Evolutionary conservation across 805 yeast species (phyloP), one percentile per base, ranked within the genome.

Genomic region (Jamesozyma spencerorum): DNA sequence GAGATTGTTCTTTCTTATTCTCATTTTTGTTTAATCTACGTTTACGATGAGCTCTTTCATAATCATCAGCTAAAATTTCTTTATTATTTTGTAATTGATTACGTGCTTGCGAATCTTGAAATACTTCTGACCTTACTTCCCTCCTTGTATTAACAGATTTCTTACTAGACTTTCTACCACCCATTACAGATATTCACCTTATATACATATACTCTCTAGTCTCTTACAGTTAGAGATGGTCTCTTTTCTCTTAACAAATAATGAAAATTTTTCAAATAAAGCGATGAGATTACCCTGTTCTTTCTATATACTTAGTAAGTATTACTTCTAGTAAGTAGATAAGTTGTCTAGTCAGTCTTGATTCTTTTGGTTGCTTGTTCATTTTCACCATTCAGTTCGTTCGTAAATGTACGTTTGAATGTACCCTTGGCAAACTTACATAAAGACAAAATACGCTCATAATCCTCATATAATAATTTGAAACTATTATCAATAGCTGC

Each of bases 401-500:
- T 8, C 10, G 20, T 14, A 17, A n/a, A 29, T 5, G 10, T n/a
- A 12, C 37, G 31, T 12, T 24, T 15, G 26, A 22, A 22, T 7
- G 26, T 22, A 2, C 14, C 24, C 20, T 40, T 17, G 8, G 8
- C 8, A 29, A 28, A 33, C 13, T 29, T 33, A 14, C 42, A 39
- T n/a, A 22, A 7, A 11, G 28, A 4, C 3, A 47, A 13, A 12
- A 85, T 74, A 34, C 88, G 63, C 39, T 62, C 57, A 57, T 87
- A 90, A 50, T 85, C 95, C 36, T 75, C 80, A 41, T 75, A 78
- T 39, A 88, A 64, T 26, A 79, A 64, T 46, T 72, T 72, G 50
- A 77, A 85, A 0, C 95, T 90, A 10, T 79, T 77, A 39, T 84
- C 85, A 30, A 86, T 66, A 51, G 84, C 84, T 50, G 81, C 85